Percentiles rank a stretch among this genome's conserved stretches.
phyloP scores from a whole-genome alignment of 2,329 filamentous ascomycete genomes.

The Emergomyces pasteurianus region DNA sequence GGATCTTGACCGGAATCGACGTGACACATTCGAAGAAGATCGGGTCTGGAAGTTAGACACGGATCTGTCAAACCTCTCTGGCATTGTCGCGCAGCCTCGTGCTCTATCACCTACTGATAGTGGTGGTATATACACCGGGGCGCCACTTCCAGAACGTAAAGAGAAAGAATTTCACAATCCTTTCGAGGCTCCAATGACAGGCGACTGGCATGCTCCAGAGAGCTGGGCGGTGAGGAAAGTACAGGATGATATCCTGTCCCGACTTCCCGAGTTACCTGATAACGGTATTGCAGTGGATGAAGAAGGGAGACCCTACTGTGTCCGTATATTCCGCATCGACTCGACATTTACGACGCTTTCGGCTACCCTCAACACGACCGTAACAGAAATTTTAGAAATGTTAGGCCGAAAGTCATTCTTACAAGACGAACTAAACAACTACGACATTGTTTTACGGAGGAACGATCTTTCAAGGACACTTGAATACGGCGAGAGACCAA shows the following conservation, averaged over 20 bases:
- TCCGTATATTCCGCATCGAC: constrained; percentile 88
- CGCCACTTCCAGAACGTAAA: constrained; percentile 12
- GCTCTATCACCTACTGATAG: constrained; percentile 59
- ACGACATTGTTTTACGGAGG: constrained; percentile 89
- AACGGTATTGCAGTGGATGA: constrained; percentile 64
- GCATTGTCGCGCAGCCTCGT: constrained; percentile 61
- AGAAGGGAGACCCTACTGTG: constrained; percentile 69
- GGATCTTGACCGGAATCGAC: constrained; percentile 13
- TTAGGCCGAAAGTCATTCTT: constrained; percentile 91
- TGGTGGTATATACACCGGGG: constrained; percentile 25
- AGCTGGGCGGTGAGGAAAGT: constrained; percentile 83
- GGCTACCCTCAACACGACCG: constrained; percentile 69
- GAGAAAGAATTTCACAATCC: constrained; percentile 22
- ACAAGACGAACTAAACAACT: constrained; percentile 81
- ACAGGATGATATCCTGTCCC: constrained; percentile 25
- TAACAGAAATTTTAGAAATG: constrained; percentile 76
- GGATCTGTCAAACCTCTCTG: constrained; percentile 81
- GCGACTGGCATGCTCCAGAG: constrained; percentile 84
- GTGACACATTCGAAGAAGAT: constrained; percentile 42
- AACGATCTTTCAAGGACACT: constrained; percentile 80
- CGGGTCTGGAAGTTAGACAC: constrained; percentile 72
- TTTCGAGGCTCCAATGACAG: constrained; percentile 20
- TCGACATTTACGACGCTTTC: constrained; percentile 90
- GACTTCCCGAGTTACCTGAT: constrained; percentile 42
- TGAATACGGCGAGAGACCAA: constrained; percentile 62